Percentiles rank a stretch among this genome's conserved stretches.
Conservation (phyloP, 164 flowering plant species). For the Tetracentron sinense region DNA sequence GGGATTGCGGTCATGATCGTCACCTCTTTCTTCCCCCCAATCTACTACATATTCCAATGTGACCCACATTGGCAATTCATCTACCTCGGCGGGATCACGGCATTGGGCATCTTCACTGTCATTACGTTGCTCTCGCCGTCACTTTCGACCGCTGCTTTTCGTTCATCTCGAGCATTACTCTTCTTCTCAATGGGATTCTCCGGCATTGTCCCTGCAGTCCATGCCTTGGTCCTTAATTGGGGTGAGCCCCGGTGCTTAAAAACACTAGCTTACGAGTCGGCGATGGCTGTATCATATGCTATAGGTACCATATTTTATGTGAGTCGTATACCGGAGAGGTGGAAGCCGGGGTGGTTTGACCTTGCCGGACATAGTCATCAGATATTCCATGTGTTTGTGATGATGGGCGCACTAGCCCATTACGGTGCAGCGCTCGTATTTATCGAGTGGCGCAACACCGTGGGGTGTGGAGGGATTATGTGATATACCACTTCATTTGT, state of each 20-base stretch:
- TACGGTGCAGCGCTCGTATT: conserved; percentile 68
- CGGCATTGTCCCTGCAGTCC: conserved; percentile 71
- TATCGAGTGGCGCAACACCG: conserved; percentile 54
- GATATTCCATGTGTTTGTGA: conserved; percentile 77
- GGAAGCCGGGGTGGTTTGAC: conserved; percentile 84
- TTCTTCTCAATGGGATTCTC: conserved; percentile 76
- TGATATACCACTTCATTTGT: too few relatives aligned
- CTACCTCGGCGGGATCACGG: conserved; percentile 63
- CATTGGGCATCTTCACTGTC: conserved; percentile 61
- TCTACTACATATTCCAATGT: conserved; percentile 88
- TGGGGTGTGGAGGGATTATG: conserved; percentile 55
- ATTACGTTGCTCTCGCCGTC: conserved; percentile 59
- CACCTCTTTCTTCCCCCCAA: conserved; percentile 89
- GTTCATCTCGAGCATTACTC: conserved; percentile 61
- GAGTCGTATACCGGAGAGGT: conserved; percentile 70
- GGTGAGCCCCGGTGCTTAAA: conserved; percentile 43
- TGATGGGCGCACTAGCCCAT: conserved; percentile 80
- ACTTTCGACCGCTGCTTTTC: conserved; percentile 41
- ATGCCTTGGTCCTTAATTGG: conserved; percentile 65
- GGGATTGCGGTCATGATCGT: conserved; percentile 88
- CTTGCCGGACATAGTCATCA: conserved; percentile 91
- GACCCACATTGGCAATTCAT: conserved; percentile 63
- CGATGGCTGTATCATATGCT: conserved; percentile 70
- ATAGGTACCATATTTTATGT: conserved; percentile 68
- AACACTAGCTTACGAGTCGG: conserved; percentile 53